Evolutionary conservation across 1,284 basidiomycete genomes (phyloP), one percentile per base, ranked within the genome.

Genomic region (Wallemia mellicola): DNA sequence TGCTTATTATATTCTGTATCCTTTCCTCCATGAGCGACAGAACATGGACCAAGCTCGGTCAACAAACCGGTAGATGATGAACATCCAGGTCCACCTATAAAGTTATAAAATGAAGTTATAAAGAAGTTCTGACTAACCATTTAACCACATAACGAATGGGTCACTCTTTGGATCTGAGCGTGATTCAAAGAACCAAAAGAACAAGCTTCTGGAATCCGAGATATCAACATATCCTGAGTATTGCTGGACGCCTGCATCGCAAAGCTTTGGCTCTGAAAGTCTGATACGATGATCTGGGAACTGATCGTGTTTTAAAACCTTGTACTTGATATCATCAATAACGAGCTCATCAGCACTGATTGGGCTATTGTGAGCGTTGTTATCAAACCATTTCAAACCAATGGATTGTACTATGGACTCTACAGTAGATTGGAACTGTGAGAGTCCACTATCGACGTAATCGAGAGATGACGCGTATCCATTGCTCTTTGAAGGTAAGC

Each of bases 151-250:
- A 27, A 88, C 75, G 2, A 94, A 74, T 11, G 87, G 87, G 22
- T 83, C 86, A 57, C 78, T 74, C 59, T 75, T 71, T 1, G 88
- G 86, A 26, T 78, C 74, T 61, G 71, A 74, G 54, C 87, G 76
- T 1, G 81, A 78, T 72, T 91, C 86, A 65, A 88, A 89, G 74
- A 68, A 81, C 83, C 83, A 86, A 72, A 86, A 88, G 77, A 86
- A 87, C 24, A 89, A 75, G 65, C 88, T 86, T 66, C 85, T 86
- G 64, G 82, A 79, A 27, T 84, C 78, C 0, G 80, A 79, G 62
- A 92, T 79, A 67, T 94, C 88, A 48, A 95, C 76, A 70, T 91
- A 94, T 11, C 86, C 86, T 57, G 84, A 86, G 67, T 85, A 80
- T 68, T 88, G 84, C 68, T 88, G 79, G 57, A 89, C 86, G 55